Base-by-base conservation (phyloP, 805 yeast species). In the Kodamaea hsintzibuensis region DNA sequence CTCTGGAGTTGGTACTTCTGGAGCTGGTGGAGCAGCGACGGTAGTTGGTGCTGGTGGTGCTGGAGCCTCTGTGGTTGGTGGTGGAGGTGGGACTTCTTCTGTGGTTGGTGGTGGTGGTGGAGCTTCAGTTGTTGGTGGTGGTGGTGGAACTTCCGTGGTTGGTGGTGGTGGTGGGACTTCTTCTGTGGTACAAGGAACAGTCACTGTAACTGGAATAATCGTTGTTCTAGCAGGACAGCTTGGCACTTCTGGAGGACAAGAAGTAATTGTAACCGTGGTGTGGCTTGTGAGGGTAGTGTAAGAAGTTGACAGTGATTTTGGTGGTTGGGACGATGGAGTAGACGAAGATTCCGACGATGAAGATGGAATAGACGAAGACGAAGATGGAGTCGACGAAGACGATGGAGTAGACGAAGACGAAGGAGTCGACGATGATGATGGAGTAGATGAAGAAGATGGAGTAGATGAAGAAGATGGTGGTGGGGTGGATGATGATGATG, bases 201-300 rank as follows among this genome's bases (percentile, higher is more conserved):
- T 47, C 27, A 47, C 49, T 2, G 33, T 19, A 18, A 35, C 10
- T 14, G 49, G 42, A 17, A 47, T 14, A 9, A n/a, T 27, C 7
- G 49, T 47, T 47, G 54, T 63, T 65, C 42, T 62, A 60, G 70
- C 67, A 52, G 65, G 65, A 46, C 52, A 59, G 49, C 53, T 62
- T 9, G 70, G 37, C 61, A 63, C 53, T 53, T 66, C 18, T 57
- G 64, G 63, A 48, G 59, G 50, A 62, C 68, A 56, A 53, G 68
- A 59, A 55, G 70, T 59, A 63, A 65, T 48, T 55, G 67, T 59
- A 55, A 60, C 60, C 57, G 60, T 30, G 52, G 72, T 52, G 69
- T 69, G 55, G 53, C 66, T 50, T 53, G 62, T 57, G 42, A 35
- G 38, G 17, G 49, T 47, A 33, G 48, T 45, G 48, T 14, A 45